Base-by-base conservation (phyloP, 23 red algal species). In the Agarophyton chilense region DNA sequence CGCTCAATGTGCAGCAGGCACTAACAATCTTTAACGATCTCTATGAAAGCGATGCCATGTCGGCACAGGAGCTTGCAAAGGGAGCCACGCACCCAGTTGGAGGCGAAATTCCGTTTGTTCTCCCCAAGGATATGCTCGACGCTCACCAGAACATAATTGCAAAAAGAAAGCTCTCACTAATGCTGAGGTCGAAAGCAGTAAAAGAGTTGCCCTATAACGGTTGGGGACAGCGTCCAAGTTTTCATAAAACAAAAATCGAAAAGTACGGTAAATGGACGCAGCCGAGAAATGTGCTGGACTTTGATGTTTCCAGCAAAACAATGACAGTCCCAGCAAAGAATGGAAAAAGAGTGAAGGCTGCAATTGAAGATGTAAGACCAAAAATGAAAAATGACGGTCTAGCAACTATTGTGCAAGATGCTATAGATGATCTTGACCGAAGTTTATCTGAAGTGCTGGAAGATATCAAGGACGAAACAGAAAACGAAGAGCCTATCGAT, bases 1-100 rank as follows among this genome's bases (percentile, higher is more conserved):
- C 50, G 18, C 50, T 11, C 50, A 11, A 11, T 13, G 12, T 53
- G 12, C 11, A 18, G 12, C 18, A 35, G 61, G 28, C 61, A 2
- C 10, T 52, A 56, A 26, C 11, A 26, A 57, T 40, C 1, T 79
- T 38, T 21, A 87, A 87, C 41, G 82, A 73, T 74, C 60, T 87
- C 6, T 87, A 87, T 76, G 82, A 43, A 54, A 56, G 16, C 21
- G 82, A 87, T 56, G 42, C 75, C 38, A 8, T 87, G 0, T 87
- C 64, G 17, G 82, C 60, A 1, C 26, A 56, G 24, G 82, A 87
- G 49, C n/a, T 87, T 19, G 63, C 82, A 43, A 73, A 73, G n/a
- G 61, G 61, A 39, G 73, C 43, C 34, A 74, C 82, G 0, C 17
- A 65, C 21, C 82, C 60, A 14, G 41, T 68, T 44, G 44, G 13